These are phyloP conservation scores for Deuterostichococcus epilithicus DNA, from an alignment of 139 green algal species.

Conservation along the genomic window DNA sequence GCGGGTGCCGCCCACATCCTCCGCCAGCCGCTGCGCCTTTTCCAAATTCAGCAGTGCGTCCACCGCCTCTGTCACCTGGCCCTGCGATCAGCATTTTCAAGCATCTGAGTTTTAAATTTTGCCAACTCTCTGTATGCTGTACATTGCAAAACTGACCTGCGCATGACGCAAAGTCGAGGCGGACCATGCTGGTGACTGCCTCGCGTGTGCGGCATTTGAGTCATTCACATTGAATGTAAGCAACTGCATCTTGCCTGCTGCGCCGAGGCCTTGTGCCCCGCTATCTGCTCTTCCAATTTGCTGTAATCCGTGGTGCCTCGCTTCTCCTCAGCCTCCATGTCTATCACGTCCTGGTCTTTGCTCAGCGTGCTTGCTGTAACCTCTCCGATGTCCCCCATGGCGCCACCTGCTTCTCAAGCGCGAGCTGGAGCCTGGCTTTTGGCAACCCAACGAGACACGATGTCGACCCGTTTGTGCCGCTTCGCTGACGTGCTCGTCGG, in stretches of 20 bases:
- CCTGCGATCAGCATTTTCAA: constrained; percentile 1
- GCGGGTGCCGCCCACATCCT: constrained; percentile 81
- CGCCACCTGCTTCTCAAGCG: too few relatives aligned
- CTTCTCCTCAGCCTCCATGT: constrained; percentile 39
- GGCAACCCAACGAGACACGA: too few relatives aligned
- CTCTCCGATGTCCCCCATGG: constrained; percentile 24
- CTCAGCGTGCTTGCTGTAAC: constrained; percentile 51
- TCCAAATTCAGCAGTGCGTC: constrained; percentile 82
- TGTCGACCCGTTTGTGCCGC: too few relatives aligned
- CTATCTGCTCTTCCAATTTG: constrained; percentile 56
- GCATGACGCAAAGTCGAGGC: not conserved
- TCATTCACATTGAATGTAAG: not conserved
- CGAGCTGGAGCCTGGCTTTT: too few relatives aligned
- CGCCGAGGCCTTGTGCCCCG: constrained; percentile 30
- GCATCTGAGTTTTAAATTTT: not conserved
- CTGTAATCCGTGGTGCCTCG: constrained; percentile 43
- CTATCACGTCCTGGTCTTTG: constrained; percentile 48
- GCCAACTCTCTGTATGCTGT: not conserved
- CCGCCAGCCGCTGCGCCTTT: constrained; percentile 75
- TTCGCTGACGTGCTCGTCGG: too few relatives aligned
- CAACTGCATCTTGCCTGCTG: constrained; percentile 15
- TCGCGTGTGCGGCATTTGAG: not conserved
- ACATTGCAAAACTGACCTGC: not conserved
- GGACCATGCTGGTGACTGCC: not conserved
- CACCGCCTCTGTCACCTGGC: constrained; percentile 38